These are phyloP conservation scores for Jaltomata sinuosa DNA, from an alignment of 257 asterid genomes.

Conservation along the genomic window DNA sequence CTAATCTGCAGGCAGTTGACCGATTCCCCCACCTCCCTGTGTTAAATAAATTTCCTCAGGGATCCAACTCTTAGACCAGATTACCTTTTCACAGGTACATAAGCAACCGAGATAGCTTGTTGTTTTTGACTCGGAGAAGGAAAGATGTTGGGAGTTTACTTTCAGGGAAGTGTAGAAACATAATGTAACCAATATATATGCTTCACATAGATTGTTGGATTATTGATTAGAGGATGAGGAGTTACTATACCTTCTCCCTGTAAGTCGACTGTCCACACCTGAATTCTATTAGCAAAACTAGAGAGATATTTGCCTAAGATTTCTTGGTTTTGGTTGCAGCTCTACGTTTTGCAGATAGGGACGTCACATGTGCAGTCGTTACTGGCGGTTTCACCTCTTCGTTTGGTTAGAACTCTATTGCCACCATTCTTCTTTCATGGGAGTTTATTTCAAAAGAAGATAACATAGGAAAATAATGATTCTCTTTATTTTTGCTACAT, in stretches of 20 bases:
- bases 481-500: neutral
- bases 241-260: neutral
- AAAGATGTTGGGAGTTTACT: neutral
- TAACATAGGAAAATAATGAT: neutral
- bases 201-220: neutral
- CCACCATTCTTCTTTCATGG: neutral
- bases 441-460: neutral
- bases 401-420: neutral
- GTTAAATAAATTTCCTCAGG: neutral
- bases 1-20: neutral
- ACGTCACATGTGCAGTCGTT: neutral
- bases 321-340: neutral
- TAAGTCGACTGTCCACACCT: neutral
- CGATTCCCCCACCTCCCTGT: neutral
- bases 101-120: neutral
- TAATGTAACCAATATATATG: neutral
- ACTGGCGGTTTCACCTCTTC: neutral
- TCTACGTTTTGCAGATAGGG: neutral
- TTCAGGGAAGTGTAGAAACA: neutral
- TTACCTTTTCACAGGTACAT: neutral
- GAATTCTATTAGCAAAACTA: neutral
- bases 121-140: neutral
- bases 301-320: neutral
- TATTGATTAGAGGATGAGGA: neutral
- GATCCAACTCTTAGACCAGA: neutral